Conservation (phyloP, 179 eudicot genomes). For the Silene coronaria region DNA sequence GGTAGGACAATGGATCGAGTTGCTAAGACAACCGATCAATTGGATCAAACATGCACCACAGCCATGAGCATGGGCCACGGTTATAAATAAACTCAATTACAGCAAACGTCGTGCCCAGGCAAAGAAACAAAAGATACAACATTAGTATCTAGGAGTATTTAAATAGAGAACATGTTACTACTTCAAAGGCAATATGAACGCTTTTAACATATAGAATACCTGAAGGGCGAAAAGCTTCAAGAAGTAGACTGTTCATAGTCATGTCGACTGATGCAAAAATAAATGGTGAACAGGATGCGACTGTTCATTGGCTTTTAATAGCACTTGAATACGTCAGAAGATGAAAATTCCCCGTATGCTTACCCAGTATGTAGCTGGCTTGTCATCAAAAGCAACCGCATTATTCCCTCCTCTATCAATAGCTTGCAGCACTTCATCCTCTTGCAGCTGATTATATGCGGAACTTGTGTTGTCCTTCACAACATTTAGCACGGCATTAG, state of each 20-base stretch:
- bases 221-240: not conserved
- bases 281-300: not conserved
- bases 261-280: not conserved
- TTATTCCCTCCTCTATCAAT: conserved; percentile 89
- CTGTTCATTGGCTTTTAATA: not conserved
- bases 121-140: not conserved
- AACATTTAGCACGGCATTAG: conserved; percentile 49
- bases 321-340: conserved; percentile 7
- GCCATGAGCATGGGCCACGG: not conserved
- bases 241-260: not conserved
- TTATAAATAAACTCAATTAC: not conserved
- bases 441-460: conserved; percentile 34
- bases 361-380: conserved; percentile 94
- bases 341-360: not conserved
- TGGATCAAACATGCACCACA: not conserved
- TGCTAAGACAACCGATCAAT: not conserved
- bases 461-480: conserved; percentile 44
- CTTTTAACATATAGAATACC: not conserved
- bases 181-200: not conserved
- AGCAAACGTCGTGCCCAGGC: not conserved
- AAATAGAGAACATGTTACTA: not conserved
- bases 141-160: not conserved
- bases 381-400: conserved; percentile 49
- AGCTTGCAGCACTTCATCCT: conserved; percentile 67
- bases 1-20: not conserved